Base-by-base conservation (phyloP, 371 early-diverging fungal species). In the Thermomucor indicae-seudaticae region DNA sequence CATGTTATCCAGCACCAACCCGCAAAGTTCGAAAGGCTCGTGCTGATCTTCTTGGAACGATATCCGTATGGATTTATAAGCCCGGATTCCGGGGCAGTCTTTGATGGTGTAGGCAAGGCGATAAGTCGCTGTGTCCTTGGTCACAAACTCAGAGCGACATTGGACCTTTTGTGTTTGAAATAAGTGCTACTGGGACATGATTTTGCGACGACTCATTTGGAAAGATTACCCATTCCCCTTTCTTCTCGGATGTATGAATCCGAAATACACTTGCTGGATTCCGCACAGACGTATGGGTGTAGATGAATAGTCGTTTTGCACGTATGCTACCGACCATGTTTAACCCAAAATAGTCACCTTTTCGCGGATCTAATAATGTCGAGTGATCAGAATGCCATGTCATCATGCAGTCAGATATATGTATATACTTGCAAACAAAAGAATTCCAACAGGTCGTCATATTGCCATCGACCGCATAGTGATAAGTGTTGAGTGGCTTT, bases 391-490 rank as follows among this genome's bases (percentile, higher is more conserved):
- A 11, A 7, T 19, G 39, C 17, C 6, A 14, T 16, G 11, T 22
- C 14, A 39, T 16, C 22, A 34, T 47, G 27, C 44, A 34, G 3
- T 16, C 23, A 28, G n/a, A 35, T 29, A n/a, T 1, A 51, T 37
- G 31, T 22, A 5, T 6, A 12, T 3, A 48, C 49, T 44, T 68
- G 75, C 78, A 39, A 42, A 34, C 51, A 46, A 55, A 64, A 17
- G 76, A 67, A 19, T 72, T 59, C 84, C 84, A 83, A 34, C 84
- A 83, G 2, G 84, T 80, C 12, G 50, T 67, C 5, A 57, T 46
- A 46, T 83, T 64, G 11, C 61, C 62, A 63, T 83, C 84, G 2
- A 83, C 84, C 1, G 84, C 80, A 27, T 72, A 66, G 39, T 80
- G 79, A 51, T 73, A 80, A 6, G 73, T 65, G 39, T 70, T 69